A percentile compares a stretch with the other conserved stretches of the same genome.
These are phyloP conservation scores for Vigna radiata DNA, from an alignment of 306 rosid species.

Conservation along the genomic window DNA sequence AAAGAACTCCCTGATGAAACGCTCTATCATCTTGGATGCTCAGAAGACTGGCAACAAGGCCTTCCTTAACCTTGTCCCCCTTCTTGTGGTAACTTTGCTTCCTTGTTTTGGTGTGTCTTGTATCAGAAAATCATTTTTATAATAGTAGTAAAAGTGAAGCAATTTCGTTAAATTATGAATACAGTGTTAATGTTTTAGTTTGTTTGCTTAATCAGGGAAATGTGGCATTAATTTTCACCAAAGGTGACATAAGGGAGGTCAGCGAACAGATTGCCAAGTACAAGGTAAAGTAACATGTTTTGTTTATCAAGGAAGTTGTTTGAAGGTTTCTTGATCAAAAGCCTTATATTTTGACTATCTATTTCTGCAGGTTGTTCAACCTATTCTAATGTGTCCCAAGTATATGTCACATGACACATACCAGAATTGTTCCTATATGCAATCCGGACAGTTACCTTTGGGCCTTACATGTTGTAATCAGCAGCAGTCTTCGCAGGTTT, in stretches of 20 bases:
- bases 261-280: conserved; percentile 72
- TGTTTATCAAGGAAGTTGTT: conserved; percentile 1
- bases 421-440: conserved; percentile 48
- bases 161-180: neutral
- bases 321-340: neutral
- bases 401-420: conserved; percentile 52
- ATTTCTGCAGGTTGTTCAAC: conserved; percentile 45
- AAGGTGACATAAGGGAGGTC: conserved; percentile 58
- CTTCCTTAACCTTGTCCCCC: conserved; percentile 72
- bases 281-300: conserved; percentile 53
- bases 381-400: conserved; percentile 58
- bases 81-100: conserved; percentile 58
- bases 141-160: too few species aligned
- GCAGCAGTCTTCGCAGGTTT: conserved; percentile 40
- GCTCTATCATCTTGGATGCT: conserved; percentile 59
- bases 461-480: conserved; percentile 54
- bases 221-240: conserved; percentile 81
- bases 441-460: conserved; percentile 54
- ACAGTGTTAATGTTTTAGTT: neutral
- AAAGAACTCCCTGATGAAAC: conserved; percentile 66
- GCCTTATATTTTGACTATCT: conserved; percentile 25
- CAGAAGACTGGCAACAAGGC: conserved; percentile 67
- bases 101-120: neutral
- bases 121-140: neutral
- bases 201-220: conserved; percentile 59